These are phyloP conservation scores for Macrolepiota albuminosa DNA, from an alignment of 768 basidiomycete species.

Conservation along the genomic window DNA sequence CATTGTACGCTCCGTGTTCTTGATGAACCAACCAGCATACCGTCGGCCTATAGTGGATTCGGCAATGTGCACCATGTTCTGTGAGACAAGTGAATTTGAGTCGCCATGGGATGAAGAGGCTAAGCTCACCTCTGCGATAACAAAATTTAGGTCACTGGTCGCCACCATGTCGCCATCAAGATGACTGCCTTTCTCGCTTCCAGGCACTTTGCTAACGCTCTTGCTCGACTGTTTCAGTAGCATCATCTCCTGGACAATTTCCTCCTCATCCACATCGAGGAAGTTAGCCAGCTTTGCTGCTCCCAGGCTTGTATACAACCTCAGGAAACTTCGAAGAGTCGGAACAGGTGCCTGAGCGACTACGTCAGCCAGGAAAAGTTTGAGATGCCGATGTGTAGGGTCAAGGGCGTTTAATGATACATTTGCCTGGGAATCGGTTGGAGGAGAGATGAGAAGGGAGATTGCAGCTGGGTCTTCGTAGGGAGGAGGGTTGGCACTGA, in stretches of 20 bases:
- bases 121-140: conserved; percentile 79
- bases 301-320: conserved; percentile 92
- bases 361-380: conserved; percentile 81
- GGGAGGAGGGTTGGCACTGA: conserved; percentile 89
- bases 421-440: conserved; percentile 24
- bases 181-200: conserved; percentile 48
- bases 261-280: conserved; percentile 89
- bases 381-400: conserved; percentile 79
- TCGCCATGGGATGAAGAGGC: background rate
- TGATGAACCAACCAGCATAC: conserved; percentile 97
- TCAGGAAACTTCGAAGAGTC: conserved; percentile 86
- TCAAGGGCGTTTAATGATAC: conserved; percentile 42
- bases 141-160: conserved; percentile 93
- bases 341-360: conserved; percentile 72
- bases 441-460: conserved; percentile 36
- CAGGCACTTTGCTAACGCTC: conserved; percentile 65
- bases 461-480: conserved; percentile 77
- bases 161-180: conserved; percentile 84
- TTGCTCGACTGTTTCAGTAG: conserved; percentile 87
- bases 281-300: conserved; percentile 90
- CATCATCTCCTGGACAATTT: conserved; percentile 96
- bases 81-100: background rate
- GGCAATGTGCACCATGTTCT: conserved; percentile 97
- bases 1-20: conserved; percentile 89
- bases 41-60: conserved; percentile 92